These are phyloP conservation scores for Prunus davidiana DNA, from an alignment of 306 rosid species.

Conservation along the genomic window DNA sequence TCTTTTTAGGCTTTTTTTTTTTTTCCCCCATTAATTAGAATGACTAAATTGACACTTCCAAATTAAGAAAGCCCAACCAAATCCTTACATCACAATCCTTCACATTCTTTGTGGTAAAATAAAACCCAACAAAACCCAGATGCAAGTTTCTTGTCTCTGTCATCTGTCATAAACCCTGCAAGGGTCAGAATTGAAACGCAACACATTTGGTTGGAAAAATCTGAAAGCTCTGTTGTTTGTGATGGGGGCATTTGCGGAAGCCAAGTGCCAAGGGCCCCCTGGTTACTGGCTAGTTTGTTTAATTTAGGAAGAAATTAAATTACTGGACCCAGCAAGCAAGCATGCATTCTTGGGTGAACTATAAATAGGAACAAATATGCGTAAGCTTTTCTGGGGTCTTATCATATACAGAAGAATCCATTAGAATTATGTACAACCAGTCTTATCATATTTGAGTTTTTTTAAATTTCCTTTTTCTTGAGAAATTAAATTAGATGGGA, in stretches of 20 bases:
- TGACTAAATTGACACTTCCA: constrained; percentile 2
- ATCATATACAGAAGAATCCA: constrained; percentile 21
- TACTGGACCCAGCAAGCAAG: not conserved
- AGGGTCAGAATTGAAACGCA: not conserved
- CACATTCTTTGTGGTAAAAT: not conserved
- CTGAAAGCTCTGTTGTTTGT: constrained; percentile 21
- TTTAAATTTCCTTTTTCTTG: not conserved
- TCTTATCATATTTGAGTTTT: not conserved
- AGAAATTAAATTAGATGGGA: not conserved
- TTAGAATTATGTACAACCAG: constrained; percentile 11
- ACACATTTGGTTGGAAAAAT: not conserved
- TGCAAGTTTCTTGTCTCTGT: not conserved
- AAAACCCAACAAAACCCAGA: constrained; percentile 12
- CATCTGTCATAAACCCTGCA: not conserved
- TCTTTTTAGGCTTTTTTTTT: not conserved
- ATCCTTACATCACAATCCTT: constrained; percentile 18
- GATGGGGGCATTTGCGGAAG: constrained; percentile 20
- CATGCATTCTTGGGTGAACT: constrained; percentile 8
- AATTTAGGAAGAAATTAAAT: constrained; percentile 10
- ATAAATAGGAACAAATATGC: constrained; percentile 17
- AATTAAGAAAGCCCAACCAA: not conserved
- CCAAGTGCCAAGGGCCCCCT: constrained; percentile 10
- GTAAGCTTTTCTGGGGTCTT: constrained; percentile 18
- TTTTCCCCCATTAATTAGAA: not conserved
- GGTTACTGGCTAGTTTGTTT: not conserved